Conservation (phyloP, 768 basidiomycete genomes). For the Boletus rex-veris region DNA sequence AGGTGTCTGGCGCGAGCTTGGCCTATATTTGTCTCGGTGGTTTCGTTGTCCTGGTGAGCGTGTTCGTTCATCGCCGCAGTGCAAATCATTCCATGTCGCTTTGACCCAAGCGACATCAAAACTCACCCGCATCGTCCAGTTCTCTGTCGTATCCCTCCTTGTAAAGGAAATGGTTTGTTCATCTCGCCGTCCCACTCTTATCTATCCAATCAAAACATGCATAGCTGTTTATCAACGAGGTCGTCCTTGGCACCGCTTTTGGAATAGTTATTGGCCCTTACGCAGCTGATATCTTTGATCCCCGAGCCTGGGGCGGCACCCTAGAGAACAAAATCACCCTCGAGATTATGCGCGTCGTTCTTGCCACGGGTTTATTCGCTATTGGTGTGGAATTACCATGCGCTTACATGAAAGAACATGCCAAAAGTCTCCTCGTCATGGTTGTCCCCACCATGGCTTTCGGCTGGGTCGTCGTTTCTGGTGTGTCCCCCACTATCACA, state of each 20-base stretch:
- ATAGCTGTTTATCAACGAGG: constrained; percentile 88
- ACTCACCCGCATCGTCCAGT: constrained; percentile 40
- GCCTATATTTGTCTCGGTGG: constrained; percentile 65
- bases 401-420: constrained; percentile 79
- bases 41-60: constrained; percentile 45
- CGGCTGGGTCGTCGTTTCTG: constrained; percentile 75
- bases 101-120: too few species aligned
- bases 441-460: constrained; percentile 83
- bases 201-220: not conserved
- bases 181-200: not conserved
- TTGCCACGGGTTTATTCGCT: constrained; percentile 90
- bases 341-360: constrained; percentile 83
- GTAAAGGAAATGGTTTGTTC: constrained; percentile 71
- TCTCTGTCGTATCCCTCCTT: constrained; percentile 78
- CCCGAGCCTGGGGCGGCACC: constrained; percentile 69
- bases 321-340: constrained; percentile 63
- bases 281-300: constrained; percentile 67
- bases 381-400: constrained; percentile 92
- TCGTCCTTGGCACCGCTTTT: constrained; percentile 81
- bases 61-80: not conserved
- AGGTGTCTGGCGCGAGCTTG: constrained; percentile 53
- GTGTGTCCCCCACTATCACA: constrained; percentile 35
- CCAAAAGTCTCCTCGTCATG: constrained; percentile 62
- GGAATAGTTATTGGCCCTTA: constrained; percentile 66
- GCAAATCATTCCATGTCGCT: too few species aligned